Base-by-base conservation (phyloP, 2,329 filamentous ascomycete species). In the Didymella glomerata region DNA sequence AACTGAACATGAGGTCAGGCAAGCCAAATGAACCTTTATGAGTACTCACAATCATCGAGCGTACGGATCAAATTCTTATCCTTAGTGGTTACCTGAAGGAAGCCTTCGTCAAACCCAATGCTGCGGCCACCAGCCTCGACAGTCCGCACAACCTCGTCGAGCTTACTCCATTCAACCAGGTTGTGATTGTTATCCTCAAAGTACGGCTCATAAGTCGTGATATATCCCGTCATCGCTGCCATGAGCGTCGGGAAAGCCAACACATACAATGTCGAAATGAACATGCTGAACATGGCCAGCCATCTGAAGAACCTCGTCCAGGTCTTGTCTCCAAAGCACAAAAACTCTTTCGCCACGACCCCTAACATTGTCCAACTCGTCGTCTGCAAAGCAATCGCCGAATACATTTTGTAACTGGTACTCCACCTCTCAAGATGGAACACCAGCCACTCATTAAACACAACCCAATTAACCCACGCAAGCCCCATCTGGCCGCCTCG, bases 141-240 rank as follows among this genome's bases (percentile, higher is more conserved):
- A 9, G 71, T 48, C 16, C 57, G 64, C 1, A 24, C 18, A 4
- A 73, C 65, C 2, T n/a, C 16, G 5, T 51, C 56, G 1, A 69
- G 54, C 25, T 69, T 67, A 3, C 46, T 30, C 53, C 62, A 68
- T 13, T 67, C 67, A n/a, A 73, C 68, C n/a, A 76, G 60, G 51
- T 72, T 70, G 3, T 57, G 36, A 1, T 67, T 54, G 8, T 47
- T 50, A n/a, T 74, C 66, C 27, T 73, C 63, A 14, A 75, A 41
- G 46, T 75, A 76, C 13, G 69, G 64, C 46, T 69, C 55, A 30
- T 65, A 72, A 4, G 68, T 72, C 32, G 68, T 70, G 14, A 76
- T 73, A 52, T 78, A 79, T n/a, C 77, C 77, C 13, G 74, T 78
- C 74, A 78, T 77, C 4, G 77, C 77, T 4, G 68, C 72, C 63